Percentiles rank a stretch among this genome's conserved stretches.
Evolutionary conservation across 2,329 filamentous ascomycete species (phyloP).

Genomic region (Fusarium illudens): DNA sequence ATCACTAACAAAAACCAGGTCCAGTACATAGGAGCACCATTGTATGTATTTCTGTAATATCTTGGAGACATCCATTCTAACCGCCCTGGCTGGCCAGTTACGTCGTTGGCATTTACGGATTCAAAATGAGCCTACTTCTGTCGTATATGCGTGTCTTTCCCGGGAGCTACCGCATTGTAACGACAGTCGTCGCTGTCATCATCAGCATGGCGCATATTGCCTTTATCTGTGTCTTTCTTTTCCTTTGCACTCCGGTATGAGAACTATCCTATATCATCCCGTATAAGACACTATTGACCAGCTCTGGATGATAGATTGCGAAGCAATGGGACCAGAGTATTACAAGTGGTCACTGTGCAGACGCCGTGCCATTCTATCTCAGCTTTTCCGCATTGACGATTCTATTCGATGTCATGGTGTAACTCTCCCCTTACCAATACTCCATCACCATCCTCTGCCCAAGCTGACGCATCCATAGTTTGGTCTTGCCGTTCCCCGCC

Average conservation of each 20-base stretch:
- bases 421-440: slow-evolving; percentile 12
- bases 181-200: slow-evolving; percentile 45
- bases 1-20: neutral
- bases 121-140: slow-evolving; percentile 55
- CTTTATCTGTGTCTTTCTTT: slow-evolving; percentile 46
- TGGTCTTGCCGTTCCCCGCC: neutral
- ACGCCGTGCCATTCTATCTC: slow-evolving; percentile 53
- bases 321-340: slow-evolving; percentile 53
- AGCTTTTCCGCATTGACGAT: slow-evolving; percentile 50
- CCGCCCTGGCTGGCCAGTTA: slow-evolving; percentile 40
- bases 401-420: slow-evolving; percentile 51
- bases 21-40: neutral
- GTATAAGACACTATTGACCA: neutral
- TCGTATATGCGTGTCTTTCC: slow-evolving; percentile 56
- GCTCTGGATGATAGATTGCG: slow-evolving; percentile 18
- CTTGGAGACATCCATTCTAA: neutral
- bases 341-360: slow-evolving; percentile 47
- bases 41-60: neutral
- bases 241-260: slow-evolving; percentile 46
- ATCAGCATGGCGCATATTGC: slow-evolving; percentile 50
- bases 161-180: slow-evolving; percentile 44
- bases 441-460: neutral
- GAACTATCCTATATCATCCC: neutral
- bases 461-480: neutral
- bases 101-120: slow-evolving; percentile 51